phyloP scores from a whole-genome alignment of 306 rosid species.

The Luffa acutangula region DNA sequence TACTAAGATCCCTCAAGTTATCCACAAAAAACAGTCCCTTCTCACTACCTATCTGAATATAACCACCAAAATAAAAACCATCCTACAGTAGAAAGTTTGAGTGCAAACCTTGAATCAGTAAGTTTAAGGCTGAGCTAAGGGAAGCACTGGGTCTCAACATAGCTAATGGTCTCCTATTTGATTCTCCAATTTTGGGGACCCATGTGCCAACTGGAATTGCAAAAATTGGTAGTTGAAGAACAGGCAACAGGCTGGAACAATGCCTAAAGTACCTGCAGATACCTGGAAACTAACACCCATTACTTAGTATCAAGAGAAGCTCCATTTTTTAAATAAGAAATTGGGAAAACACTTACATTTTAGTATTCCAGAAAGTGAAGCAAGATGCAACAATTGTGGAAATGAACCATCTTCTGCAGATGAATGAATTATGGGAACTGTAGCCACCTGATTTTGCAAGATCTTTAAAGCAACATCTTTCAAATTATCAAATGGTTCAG shows the following conservation, averaged over 20 bases:
- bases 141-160: constrained; percentile 85
- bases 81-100: background rate
- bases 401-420: constrained; percentile 75
- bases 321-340: background rate
- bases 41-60: background rate
- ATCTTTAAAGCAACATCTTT: constrained; percentile 75
- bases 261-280: constrained; percentile 91
- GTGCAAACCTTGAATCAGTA: constrained; percentile 22
- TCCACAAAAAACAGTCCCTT: background rate
- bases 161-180: constrained; percentile 64
- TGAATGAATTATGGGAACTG: constrained; percentile 77
- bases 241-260: constrained; percentile 70
- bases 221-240: constrained; percentile 77
- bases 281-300: constrained; percentile 58
- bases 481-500: constrained; percentile 81
- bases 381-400: constrained; percentile 89
- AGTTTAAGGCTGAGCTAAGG: constrained; percentile 68
- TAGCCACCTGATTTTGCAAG: constrained; percentile 78
- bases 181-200: constrained; percentile 94
- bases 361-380: constrained; percentile 86
- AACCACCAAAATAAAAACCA: background rate
- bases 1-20: background rate
- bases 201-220: constrained; percentile 90
- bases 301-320: constrained; percentile 24
- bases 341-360: constrained; percentile 45